A percentile compares a stretch with the other conserved stretches of the same genome.
These are phyloP conservation scores for Anisodus tanguticus DNA, from an alignment of 257 asterid species.

Conservation along the genomic window DNA sequence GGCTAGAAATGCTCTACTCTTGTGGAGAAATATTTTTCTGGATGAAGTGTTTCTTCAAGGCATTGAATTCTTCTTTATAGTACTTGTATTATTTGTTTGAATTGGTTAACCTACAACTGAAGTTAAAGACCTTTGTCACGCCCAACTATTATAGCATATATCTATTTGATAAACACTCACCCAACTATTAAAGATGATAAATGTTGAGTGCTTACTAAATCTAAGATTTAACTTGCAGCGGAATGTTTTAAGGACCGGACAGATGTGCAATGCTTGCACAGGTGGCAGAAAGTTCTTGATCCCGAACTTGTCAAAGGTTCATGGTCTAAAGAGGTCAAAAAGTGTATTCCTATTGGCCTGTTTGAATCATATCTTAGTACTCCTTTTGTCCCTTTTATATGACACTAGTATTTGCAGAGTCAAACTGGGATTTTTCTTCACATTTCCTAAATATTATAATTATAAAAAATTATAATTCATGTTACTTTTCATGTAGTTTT, in stretches of 20 bases:
- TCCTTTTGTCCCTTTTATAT: neutral
- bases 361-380: conserved; percentile 2
- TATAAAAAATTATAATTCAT: neutral
- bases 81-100: neutral
- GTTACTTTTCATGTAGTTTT: neutral
- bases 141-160: neutral
- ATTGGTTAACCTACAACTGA: conserved; percentile 8
- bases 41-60: neutral
- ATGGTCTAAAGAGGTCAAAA: conserved; percentile 85
- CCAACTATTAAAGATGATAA: neutral
- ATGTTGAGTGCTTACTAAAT: conserved; percentile 18
- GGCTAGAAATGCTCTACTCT: neutral
- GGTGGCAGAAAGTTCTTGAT: conserved; percentile 97
- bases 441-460: neutral
- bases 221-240: conserved; percentile 49
- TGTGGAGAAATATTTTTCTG: neutral
- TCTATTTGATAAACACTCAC: neutral
- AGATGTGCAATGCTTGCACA: conserved; percentile 91
- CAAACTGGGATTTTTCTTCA: neutral
- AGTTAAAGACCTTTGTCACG: neutral
- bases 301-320: conserved; percentile 99
- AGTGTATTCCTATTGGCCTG: neutral
- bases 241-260: conserved; percentile 90
- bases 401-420: neutral
- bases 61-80: neutral